Base-by-base conservation (phyloP, 441 rosid species). In the Erysimum cheiri region DNA sequence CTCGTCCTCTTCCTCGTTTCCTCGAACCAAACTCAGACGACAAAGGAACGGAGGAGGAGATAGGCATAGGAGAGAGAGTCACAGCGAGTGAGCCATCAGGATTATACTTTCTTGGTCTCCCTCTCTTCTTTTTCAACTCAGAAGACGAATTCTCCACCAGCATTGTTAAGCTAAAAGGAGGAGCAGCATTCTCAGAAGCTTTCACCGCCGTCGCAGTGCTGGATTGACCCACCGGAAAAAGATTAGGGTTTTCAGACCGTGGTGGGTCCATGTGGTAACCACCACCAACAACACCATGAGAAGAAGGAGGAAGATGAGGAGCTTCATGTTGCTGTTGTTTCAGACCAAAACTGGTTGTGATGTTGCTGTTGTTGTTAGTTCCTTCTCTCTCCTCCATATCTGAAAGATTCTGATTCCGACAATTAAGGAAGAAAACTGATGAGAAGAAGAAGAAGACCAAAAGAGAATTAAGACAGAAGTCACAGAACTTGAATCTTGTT, bases 31-130 rank as follows among this genome's bases (percentile, higher is more conserved):
- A 76, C 7, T 80, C 90, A 17, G 90, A 84, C 0, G 84, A 8
- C 71, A 90, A 63, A 3, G 98, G 99, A 61, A 92, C 77, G 12
- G 93, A 85, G 1, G 93, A 75, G 3, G 93, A 86, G 57, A 88
- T 83, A 14, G 93, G 91, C 91, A 85, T 88, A 4, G 93, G 89
- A 17, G 91, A 88, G 22, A 86, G 77, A 14, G 89, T 77, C 66
- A 67, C 48, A 7, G 84, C 67, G 55, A 81, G 48, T 5, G 73
- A 66, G 44, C 91, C 88, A 47, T 86, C 91, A 3, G 89, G 82
- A 22, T 80, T 78, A 67, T 83, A 85, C 80, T 88, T 88, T 56
- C 88, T 86, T 3, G 91, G 91, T 48, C 93, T 78, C 4, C 93
- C 91, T 75, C 93, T 78, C 80, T 85, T 86, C 79, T 85, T 88